phyloP scores from a whole-genome alignment of 345 rosid species.

The Citrus inodora region DNA sequence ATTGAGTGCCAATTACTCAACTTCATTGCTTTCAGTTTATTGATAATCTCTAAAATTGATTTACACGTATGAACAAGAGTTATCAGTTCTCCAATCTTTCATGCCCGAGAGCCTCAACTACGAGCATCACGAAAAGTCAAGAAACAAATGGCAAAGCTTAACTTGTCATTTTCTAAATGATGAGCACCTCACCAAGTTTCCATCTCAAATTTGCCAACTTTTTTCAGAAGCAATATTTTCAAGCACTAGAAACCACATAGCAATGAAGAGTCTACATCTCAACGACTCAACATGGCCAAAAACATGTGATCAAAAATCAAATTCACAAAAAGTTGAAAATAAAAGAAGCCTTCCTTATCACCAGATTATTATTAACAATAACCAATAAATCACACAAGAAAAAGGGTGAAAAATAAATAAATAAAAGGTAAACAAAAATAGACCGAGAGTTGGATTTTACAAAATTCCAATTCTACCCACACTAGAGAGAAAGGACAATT shows the following conservation, averaged over 20 bases:
- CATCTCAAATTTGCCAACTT: background rate
- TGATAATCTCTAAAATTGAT: too few relatives aligned
- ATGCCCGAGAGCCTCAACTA: background rate
- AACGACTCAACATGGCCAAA: background rate
- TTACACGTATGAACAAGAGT: background rate
- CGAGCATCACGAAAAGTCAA: background rate
- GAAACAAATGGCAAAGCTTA: background rate
- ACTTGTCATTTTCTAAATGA: background rate
- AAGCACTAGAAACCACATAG: background rate
- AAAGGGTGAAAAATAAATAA: background rate
- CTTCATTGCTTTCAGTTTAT: background rate
- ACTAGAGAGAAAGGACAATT: conserved; percentile 35
- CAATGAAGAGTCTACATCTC: background rate
- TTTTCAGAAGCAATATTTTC: background rate
- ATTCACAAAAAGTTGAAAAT: background rate
- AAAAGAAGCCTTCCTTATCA: conserved; percentile 21
- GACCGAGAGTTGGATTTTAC: conserved; percentile 36
- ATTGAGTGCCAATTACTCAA: too few relatives aligned
- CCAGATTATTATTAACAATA: conserved; percentile 17
- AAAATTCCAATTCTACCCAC: conserved; percentile 47
- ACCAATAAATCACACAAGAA: conserved; percentile 15
- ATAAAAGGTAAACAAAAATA: background rate
- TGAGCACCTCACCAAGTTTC: background rate
- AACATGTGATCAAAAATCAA: background rate
- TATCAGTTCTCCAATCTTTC: background rate